Base-by-base conservation (phyloP, 129 eudicot species). In the Ambrosia artemisiifolia region DNA sequence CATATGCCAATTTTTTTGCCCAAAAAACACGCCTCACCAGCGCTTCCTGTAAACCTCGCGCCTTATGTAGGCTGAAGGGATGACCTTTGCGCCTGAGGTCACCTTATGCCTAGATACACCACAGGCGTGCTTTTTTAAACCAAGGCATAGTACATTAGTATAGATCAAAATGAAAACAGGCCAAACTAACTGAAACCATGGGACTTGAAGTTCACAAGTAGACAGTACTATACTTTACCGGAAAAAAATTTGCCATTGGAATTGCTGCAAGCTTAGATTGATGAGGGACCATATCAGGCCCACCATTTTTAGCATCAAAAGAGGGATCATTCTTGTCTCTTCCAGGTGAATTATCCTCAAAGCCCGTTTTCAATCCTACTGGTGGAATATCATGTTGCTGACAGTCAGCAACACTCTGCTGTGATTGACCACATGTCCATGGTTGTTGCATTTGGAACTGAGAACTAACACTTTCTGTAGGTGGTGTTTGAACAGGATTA, bases 191-290 rank as follows among this genome's bases (percentile, higher is more conserved):
- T 61, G 34, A 69, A 32, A 36, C 44, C 19, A 49, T 30, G 47
- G 44, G 10, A 40, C 44, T 6, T 40, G 44, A 40, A 40, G 44
- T 40, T 40, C 44, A 40, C 10, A 40, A 40, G 44, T 40, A 40
- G 10, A 40, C 44, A 40, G 44, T 40, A 40, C 2, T 40, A 40
- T 40, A 40, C 44, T 54, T 40, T 78, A 85, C 97, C 89, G 75
- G 92, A 73, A 83, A 92, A 67, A 76, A 81, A 83, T 91, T 90
- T 28, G 88, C 69, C 78, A 72, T 35, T 3, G 99, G 99, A 46
- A 94, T 73, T 14, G 91, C 79, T 38, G 98, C 95, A 77, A 88
- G 93, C 85, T 88, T 90, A 59, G 96, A 96, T 36, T 83, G 91
- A 67, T 80, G 90, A 47, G 86, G 82, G 65, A 70, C 71, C 75